Evolutionary conservation across 768 basidiomycete genomes (phyloP).

Genomic region (Saitozyma sp.): DNA sequence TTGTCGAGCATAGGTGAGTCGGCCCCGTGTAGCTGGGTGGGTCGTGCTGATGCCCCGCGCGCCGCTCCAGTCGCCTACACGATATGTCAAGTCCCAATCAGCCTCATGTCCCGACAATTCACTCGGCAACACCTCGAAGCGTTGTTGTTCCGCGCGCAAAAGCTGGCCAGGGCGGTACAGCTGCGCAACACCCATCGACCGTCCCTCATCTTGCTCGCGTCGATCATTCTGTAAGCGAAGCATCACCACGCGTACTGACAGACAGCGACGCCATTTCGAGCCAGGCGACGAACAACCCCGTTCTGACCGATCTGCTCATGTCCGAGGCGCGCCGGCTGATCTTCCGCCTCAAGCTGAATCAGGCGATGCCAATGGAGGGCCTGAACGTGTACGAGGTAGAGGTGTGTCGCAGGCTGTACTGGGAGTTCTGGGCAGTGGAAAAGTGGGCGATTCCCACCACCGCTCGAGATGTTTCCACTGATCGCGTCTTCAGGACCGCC

Average conservation of each 20-base stretch:
- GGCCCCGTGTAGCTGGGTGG: neutral
- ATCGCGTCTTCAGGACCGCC: constrained; percentile 20
- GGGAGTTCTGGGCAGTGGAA: constrained; percentile 35
- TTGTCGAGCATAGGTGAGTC: constrained; percentile 25
- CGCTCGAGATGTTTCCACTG: neutral
- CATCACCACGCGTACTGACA: too few relatives aligned
- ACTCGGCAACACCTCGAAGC: constrained; percentile 12
- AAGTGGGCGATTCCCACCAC: constrained; percentile 20
- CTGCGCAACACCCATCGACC: neutral
- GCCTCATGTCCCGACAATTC: constrained; percentile 15
- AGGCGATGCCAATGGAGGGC: constrained; percentile 12
- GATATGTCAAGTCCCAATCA: constrained; percentile 27
- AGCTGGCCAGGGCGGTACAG: constrained; percentile 18
- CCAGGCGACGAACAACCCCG: neutral
- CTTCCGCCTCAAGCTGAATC: constrained; percentile 19
- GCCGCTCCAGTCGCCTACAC: constrained; percentile 17
- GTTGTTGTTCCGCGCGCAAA: constrained; percentile 16
- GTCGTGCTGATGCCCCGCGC: neutral
- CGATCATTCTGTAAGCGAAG: too few relatives aligned
- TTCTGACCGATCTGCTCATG: constrained; percentile 15
- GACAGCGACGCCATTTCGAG: too few relatives aligned
- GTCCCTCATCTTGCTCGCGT: too few relatives aligned
- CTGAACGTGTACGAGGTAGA: constrained; percentile 22
- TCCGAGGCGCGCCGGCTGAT: constrained; percentile 22
- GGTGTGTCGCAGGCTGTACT: constrained; percentile 29